These are phyloP conservation scores for Bidens hawaiensis DNA, from an alignment of 140 eudicot genomes.

Conservation along the genomic window DNA sequence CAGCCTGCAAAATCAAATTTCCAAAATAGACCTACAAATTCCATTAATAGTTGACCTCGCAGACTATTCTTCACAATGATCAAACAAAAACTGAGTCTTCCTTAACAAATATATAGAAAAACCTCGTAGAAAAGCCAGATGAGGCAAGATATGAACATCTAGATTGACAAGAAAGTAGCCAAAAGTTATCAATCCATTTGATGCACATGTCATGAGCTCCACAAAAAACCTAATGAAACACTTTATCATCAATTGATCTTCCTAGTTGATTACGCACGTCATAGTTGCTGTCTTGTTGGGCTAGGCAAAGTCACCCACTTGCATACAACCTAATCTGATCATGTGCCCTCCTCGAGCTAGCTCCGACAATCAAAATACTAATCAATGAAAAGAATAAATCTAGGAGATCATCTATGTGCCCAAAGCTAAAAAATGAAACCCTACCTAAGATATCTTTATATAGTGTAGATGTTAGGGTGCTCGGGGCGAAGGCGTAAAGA, in stretches of 20 bases:
- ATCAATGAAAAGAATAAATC: too few species aligned
- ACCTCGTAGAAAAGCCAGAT: background rate
- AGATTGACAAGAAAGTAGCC: background rate
- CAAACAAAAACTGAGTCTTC: too few species aligned
- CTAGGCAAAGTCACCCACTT: background rate
- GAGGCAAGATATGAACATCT: background rate
- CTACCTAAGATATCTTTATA: background rate
- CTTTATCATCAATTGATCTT: background rate
- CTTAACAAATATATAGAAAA: too few species aligned
- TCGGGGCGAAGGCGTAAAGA: too few species aligned
- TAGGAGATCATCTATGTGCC: background rate
- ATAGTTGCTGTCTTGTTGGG: background rate
- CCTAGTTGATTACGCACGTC: background rate
- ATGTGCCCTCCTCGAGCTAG: background rate
- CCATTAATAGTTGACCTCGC: too few species aligned
- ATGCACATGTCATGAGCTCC: background rate
- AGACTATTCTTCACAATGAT: too few species aligned
- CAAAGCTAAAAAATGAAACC: background rate
- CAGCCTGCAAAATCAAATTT: too few species aligned
- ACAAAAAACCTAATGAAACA: background rate
- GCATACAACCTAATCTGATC: background rate
- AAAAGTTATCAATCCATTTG: background rate
- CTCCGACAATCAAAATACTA: background rate
- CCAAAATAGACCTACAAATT: too few species aligned
- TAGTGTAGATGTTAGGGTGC: too few species aligned